Evolutionary conservation across 164 flowering plant genomes (phyloP), one percentile per base, ranked within the genome.

Genomic region (Liquidambar formosana): DNA sequence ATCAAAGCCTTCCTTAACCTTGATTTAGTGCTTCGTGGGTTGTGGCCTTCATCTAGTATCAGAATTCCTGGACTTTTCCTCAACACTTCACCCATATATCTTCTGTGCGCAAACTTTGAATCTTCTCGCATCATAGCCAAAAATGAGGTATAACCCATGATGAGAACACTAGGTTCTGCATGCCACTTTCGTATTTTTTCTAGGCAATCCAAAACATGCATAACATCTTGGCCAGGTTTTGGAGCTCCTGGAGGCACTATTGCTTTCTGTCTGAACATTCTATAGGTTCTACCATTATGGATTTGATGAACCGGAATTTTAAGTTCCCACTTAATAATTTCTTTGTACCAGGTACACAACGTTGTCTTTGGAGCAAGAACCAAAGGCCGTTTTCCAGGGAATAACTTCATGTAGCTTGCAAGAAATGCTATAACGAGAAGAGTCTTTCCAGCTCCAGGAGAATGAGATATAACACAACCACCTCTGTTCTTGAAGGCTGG

Each of bases 391-490:
- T 81, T 84, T 57, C 87, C 85, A 0, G 98, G 99, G 75, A 88
- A 96, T 33, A 96, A 64, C 66, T 82, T 93, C 78, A 96, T 76
- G 84, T 84, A 92, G 80, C 98, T 92, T 16, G 79, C 84, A 21
- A 96, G 95, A 76, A 96, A 96, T 5, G 98, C 83, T 14, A 93
- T 92, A 15, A 92, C 81, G 43, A 92, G 93, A 60, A 93, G 79
- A 13, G 97, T 90, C 75, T 93, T 96, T 25, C 99, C 99, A 16
- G 99, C 88, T 52, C 99, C 98, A 10, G 99, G 98, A 61, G 98
- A 48, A 78, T 96, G 99, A 44, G 99, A 93, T 15, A 96, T 80
- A 13, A 90, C 93, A 78, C 99, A 96, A 46, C 98, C 99, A 59
- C 97, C 95, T 26, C 75, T 80, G 43, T 71, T 80, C 51, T 74